Base-by-base conservation (phyloP, 495 filamentous ascomycete species). In the Penicillium tannophilum region DNA sequence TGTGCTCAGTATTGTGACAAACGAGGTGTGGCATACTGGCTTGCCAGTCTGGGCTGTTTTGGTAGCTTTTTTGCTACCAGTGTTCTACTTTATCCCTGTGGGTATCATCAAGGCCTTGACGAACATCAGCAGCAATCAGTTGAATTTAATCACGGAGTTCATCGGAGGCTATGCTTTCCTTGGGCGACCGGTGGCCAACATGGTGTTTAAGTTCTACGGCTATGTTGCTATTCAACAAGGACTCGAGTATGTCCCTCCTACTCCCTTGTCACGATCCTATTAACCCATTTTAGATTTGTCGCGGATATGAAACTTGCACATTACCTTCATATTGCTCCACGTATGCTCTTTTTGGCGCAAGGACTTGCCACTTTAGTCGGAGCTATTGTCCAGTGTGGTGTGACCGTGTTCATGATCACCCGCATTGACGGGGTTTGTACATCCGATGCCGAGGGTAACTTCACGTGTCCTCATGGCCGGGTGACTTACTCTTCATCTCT, bases 171-270 rank as follows among this genome's bases (percentile, higher is more conserved):
- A 90, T 67, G 87, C 88, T 23, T 86, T 88, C 56, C 82, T 87
- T 2, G 88, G 88, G 3, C 68, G 80, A 24, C 87, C 88, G 0
- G 58, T 90, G 14, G 88, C 84, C 0, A 78, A 88, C 41, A 90
- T 90, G 87, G 76, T 88, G 61, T 90, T 91, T 75, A 90, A 91
- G 69, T 88, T 87, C 16, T 89, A 88, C 59, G 87, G 87, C 42
- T 91, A 86, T 64, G 87, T 88, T 60, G 88, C 86, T 41, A 84
- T 88, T 74, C 64, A 74, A 11, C 79, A 80, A 61, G 79, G 76
- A 24, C 55, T 79, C 42, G 76, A 77, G 72, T 70, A 72, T 66
- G 70, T 75, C 31, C 12, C 57, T 60, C 33, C 69, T 74, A 58
- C 82, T 72, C 72, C 55, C 23, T 33, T 24, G 14, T 7, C 5